Percentiles rank a stretch among this genome's conserved stretches.
Conservation (phyloP, 768 basidiomycete genomes). For the Auriscalpium microsporum region DNA sequence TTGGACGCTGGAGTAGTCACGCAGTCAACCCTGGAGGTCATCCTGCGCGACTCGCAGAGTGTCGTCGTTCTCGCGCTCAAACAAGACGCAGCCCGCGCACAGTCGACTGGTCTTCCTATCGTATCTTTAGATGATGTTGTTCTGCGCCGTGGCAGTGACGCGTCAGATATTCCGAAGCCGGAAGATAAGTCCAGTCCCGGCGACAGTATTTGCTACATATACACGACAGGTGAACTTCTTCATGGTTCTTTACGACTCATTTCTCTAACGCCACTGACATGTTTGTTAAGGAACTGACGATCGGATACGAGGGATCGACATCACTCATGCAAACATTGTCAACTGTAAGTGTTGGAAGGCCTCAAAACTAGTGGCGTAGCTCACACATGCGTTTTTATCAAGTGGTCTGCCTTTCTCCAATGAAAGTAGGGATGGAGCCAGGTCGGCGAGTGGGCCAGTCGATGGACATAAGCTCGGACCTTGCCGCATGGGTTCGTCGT, state of each 20-base stretch:
- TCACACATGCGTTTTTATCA: not conserved
- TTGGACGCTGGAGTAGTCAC: slow-evolving; percentile 50
- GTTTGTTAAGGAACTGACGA: slow-evolving; percentile 40
- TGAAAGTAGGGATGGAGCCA: slow-evolving; percentile 51
- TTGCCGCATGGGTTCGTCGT: slow-evolving; percentile 47
- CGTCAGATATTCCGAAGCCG: not conserved
- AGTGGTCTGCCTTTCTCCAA: slow-evolving; percentile 40
- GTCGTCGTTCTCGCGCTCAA: slow-evolving; percentile 34
- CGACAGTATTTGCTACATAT: slow-evolving; percentile 51
- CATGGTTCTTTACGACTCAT: not conserved
- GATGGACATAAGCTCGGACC: slow-evolving; percentile 59
- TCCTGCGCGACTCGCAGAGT: slow-evolving; percentile 39
- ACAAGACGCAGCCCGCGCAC: slow-evolving; percentile 17
- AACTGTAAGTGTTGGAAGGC: slow-evolving; percentile 34
- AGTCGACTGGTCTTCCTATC: slow-evolving; percentile 1
- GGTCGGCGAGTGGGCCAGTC: slow-evolving; percentile 50
- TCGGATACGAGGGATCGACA: slow-evolving; percentile 51
- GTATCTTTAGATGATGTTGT: slow-evolving; percentile 20
- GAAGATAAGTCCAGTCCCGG: slow-evolving; percentile 2
- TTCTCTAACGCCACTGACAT: not conserved
- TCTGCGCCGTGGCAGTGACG: not conserved
- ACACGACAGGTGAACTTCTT: slow-evolving; percentile 44
- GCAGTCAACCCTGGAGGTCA: slow-evolving; percentile 43
- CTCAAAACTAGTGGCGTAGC: too few relatives aligned
- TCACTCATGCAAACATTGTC: slow-evolving; percentile 50